Base-by-base conservation (phyloP, 164 flowering plant species). In the Litsea cubeba region DNA sequence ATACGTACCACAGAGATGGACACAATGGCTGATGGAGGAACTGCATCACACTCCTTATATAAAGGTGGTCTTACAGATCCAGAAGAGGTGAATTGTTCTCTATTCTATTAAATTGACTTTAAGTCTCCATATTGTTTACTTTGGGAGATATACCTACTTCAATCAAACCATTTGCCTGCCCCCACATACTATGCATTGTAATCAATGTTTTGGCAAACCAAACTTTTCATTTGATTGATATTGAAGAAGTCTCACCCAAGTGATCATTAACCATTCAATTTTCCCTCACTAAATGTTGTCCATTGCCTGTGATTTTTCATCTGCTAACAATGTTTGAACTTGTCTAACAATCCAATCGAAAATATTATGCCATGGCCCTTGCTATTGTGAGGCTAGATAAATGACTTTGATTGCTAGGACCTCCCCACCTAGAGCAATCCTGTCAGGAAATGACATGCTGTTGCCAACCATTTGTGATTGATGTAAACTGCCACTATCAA, bases 51-150 rank as follows among this genome's bases (percentile, higher is more conserved):
- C 80, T 87, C 98, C 22, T 79, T 93, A 68, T 93, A 91, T 81
- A 95, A 95, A 78, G 90, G 90, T 70, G 99, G 97, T 62, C 87
- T 93, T 69, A 93, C 97, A 40, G 85, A 91, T 83, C 95, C 95
- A 10, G 89, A 89, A 66, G 95, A 95, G 92, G 98, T 95, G 62
- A 79, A 22, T n/a, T 51, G 17, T 25, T 46, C 64, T 30, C 46
- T 30, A 17, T 66, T 54, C n/a, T 54, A 54, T 54, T 54, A 54
- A 54, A 15, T 54, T 17, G 20, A 2, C 60, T 54, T 40, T 7
- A 4, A 40, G 46, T 40, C 35, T 30, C 35, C 35, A 30, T 4
- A 30, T 30, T 30, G 35, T 30, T 30, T 30, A 30, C 35, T 30
- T 30, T 3, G 35, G 14, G 58, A 51, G 60, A 54, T 54, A 54